Conservation (phyloP, 2,329 filamentous ascomycete species). For the Juglanconis oblonga region DNA sequence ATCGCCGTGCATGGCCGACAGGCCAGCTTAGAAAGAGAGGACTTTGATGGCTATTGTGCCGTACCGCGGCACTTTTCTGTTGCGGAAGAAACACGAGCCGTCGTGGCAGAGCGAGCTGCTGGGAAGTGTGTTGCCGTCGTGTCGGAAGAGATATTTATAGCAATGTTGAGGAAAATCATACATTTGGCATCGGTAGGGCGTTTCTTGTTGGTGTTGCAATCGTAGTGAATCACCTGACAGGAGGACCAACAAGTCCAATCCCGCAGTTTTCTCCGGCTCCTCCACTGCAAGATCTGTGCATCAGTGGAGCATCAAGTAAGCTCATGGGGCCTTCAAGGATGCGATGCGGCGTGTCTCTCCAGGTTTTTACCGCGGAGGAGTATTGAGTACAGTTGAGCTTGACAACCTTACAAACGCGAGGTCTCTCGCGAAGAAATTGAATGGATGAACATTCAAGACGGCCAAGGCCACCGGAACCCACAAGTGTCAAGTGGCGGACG, state of each 20-base stretch:
- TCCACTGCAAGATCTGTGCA: too few species aligned
- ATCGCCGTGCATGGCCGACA: conserved; percentile 1
- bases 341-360: too few species aligned
- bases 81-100: not conserved
- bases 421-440: too few species aligned
- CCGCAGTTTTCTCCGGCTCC: not conserved
- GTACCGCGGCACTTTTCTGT: not conserved
- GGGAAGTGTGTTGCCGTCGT: conserved; percentile 2
- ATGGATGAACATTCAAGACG: too few species aligned
- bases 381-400: too few species aligned
- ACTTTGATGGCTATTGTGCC: not conserved
- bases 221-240: not conserved
- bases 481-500: too few species aligned
- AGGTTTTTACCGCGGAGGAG: too few species aligned
- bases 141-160: conserved; percentile 14
- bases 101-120: not conserved
- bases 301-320: too few species aligned
- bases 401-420: too few species aligned
- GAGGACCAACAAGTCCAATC: not conserved
- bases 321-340: too few species aligned
- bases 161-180: conserved; percentile 9
- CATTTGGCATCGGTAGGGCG: conserved; percentile 1
- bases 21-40: not conserved
- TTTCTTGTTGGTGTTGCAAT: conserved; percentile 6
- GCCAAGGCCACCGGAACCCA: too few species aligned